These are phyloP conservation scores for Potentilla sterilis DNA, from an alignment of 306 rosid genomes.

Conservation along the genomic window DNA sequence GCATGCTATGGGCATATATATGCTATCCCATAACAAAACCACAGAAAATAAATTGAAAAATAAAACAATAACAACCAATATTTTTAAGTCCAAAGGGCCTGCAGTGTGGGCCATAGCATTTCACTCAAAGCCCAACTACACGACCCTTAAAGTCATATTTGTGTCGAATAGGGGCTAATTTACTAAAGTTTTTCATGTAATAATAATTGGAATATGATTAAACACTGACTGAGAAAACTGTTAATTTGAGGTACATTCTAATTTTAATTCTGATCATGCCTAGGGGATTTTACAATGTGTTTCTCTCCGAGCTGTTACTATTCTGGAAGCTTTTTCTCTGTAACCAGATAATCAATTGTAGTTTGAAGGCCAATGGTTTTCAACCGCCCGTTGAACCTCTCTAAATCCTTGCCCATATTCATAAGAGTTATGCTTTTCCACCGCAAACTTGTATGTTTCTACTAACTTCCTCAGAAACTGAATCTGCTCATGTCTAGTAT, in stretches of 20 bases:
- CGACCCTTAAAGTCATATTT: too few relatives aligned
- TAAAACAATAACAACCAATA: too few relatives aligned
- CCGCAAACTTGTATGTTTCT: background rate
- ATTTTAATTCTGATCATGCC: background rate
- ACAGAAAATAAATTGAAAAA: too few relatives aligned
- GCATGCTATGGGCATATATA: too few relatives aligned
- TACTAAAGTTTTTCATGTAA: too few relatives aligned
- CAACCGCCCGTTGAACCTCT: background rate
- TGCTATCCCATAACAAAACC: too few relatives aligned
- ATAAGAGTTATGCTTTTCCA: background rate
- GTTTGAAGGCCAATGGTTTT: background rate
- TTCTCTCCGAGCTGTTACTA: background rate
- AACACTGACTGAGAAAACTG: background rate
- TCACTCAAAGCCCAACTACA: too few relatives aligned
- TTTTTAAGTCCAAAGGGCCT: too few relatives aligned
- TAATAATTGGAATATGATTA: too few relatives aligned
- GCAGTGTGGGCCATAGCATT: too few relatives aligned
- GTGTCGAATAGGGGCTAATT: too few relatives aligned
- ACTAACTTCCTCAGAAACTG: constrained; percentile 1
- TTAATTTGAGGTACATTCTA: background rate
- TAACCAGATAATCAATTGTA: background rate
- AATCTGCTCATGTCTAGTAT: background rate
- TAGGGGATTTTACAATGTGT: too few relatives aligned
- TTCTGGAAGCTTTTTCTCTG: background rate
- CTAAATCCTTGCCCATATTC: constrained; percentile 11